Evolutionary conservation across 2,329 filamentous ascomycete species (phyloP).

Genomic region (Lasiodiplodia sp.): DNA sequence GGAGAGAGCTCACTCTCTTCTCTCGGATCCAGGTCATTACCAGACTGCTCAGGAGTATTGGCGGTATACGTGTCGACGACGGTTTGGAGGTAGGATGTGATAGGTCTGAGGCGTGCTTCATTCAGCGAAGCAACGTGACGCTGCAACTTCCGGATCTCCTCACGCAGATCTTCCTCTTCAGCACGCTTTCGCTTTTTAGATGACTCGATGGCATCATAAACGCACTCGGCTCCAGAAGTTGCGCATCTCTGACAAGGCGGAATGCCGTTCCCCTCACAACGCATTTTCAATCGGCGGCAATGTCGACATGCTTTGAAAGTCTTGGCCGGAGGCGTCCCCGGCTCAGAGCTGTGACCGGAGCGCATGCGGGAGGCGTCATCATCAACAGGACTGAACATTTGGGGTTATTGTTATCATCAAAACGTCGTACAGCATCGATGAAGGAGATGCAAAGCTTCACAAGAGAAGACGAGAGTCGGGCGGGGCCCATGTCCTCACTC

Average conservation of each 20-base stretch:
- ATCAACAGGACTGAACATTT: no score
- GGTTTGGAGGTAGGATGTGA: background rate
- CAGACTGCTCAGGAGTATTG: background rate
- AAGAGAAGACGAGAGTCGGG: background rate
- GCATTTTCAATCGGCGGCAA: constrained; percentile 16
- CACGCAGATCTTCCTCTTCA: constrained; percentile 1
- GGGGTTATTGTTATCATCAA: background rate
- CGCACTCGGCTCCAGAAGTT: background rate
- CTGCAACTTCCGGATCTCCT: background rate
- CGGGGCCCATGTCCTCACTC: background rate
- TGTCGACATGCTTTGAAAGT: constrained; percentile 22
- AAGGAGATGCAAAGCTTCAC: background rate
- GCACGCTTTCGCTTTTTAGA: background rate
- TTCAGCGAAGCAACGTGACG: constrained; percentile 1
- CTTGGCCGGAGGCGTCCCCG: background rate
- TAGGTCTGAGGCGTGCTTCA: background rate
- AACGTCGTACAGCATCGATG: background rate
- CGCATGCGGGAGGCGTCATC: background rate
- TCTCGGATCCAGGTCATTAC: no score
- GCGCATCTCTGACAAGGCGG: constrained; percentile 6
- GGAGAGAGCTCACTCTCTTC: background rate
- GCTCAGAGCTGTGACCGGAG: background rate
- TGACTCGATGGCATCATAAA: background rate
- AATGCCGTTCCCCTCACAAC: constrained; percentile 4
- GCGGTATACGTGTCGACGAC: no score